Conservation (phyloP, 2,329 filamentous ascomycete genomes). For the Colletotrichum coccodes region DNA sequence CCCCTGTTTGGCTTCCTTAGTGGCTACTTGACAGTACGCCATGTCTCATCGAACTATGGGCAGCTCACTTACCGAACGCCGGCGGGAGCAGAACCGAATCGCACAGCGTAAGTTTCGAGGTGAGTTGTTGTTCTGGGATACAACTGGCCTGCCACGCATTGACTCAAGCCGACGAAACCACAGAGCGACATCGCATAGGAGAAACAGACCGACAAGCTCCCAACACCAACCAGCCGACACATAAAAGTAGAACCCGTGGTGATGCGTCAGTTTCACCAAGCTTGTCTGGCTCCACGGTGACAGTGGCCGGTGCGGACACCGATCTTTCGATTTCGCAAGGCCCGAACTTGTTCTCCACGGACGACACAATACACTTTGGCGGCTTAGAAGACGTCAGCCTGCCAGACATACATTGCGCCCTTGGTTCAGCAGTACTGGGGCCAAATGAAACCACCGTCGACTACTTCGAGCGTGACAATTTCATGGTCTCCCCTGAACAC, state of each 20-base stretch:
- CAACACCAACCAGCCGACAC: not conserved
- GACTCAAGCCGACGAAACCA: not conserved
- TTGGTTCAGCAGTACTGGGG: not conserved
- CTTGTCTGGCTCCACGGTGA: not conserved
- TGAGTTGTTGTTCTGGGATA: not conserved
- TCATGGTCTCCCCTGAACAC: not conserved
- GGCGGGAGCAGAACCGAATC: not conserved
- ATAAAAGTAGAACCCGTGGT: not conserved
- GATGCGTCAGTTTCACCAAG: not conserved
- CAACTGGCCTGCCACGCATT: not conserved
- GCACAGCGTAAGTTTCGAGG: not conserved
- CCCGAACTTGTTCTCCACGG: not conserved
- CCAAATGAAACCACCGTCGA: not conserved
- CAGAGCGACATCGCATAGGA: not conserved
- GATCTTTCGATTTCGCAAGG: not conserved
- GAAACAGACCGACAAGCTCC: not conserved
- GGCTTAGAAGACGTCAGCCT: not conserved
- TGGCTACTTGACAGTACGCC: not conserved
- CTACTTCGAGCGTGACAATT: not conserved
- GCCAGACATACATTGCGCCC: not conserved
- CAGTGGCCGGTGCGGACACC: not conserved
- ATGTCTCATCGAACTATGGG: not conserved
- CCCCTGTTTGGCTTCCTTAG: not conserved
- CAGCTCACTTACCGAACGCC: not conserved
- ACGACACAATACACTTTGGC: not conserved